These are phyloP conservation scores for Fusarium newnesense DNA, from an alignment of 2,329 filamentous ascomycete genomes.

Conservation along the genomic window DNA sequence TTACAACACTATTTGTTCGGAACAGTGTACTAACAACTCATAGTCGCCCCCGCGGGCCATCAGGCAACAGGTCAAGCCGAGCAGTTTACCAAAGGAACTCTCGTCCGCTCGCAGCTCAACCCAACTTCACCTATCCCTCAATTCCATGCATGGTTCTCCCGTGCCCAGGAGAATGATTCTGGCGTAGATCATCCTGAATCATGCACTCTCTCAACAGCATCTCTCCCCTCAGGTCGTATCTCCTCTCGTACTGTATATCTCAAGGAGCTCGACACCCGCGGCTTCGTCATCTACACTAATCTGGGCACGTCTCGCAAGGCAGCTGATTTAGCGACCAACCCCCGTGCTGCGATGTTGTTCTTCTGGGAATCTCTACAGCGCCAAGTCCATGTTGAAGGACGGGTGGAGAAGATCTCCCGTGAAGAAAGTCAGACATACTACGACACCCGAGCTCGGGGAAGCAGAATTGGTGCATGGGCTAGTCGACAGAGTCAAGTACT, in stretches of 20 bases:
- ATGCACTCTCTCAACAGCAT: conserved; percentile 85
- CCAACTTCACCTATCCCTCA: conserved; percentile 76
- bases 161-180: conserved; percentile 66
- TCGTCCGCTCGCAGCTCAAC: conserved; percentile 71
- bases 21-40: neutral
- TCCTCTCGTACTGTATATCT: conserved; percentile 90
- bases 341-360: conserved; percentile 85
- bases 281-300: conserved; percentile 95
- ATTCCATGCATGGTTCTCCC: conserved; percentile 90
- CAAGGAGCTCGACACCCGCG: conserved; percentile 86
- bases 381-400: conserved; percentile 90
- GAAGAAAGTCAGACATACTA: conserved; percentile 80
- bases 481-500: conserved; percentile 87
- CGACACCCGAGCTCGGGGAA: conserved; percentile 78
- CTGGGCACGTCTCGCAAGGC: conserved; percentile 81
- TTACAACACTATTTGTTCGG: neutral
- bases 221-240: conserved; percentile 84
- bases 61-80: conserved; percentile 71
- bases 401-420: conserved; percentile 69
- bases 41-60: conserved; percentile 72
- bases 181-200: conserved; percentile 83
- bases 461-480: conserved; percentile 91
- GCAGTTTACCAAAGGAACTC: conserved; percentile 75
- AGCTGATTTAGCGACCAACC: conserved; percentile 76
- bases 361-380: conserved; percentile 89